Evolutionary conservation across 176 grass and related monocot species (phyloP), one percentile per base, ranked within the genome.

Genomic region (Paspalum notatum): DNA sequence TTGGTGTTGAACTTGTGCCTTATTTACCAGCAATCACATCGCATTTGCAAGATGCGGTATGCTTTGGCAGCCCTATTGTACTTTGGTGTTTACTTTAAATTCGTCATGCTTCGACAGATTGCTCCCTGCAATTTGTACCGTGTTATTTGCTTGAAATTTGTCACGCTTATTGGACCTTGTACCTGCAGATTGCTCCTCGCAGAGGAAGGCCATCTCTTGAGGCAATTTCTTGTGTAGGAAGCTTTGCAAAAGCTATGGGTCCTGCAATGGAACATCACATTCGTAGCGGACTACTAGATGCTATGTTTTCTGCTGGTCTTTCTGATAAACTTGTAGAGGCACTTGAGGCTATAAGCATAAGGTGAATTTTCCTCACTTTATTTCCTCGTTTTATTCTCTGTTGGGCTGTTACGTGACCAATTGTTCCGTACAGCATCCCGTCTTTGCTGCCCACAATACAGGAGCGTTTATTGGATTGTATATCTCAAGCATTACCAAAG

Each of bases 141-240:
- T 32, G 32, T 32, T 32, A 32, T 32, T 32, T 32, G 3, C 32
- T 32, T 62, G 27, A 71, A 80, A 3, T 78, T 87, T 68, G 25
- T 55, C 68, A 18, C 81, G 42, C 66, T 77, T 82, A 67, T 56
- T 73, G 39, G 22, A n/a, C 17, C 47, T 80, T 84, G 27, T 76
- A 16, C 84, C 85, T 43, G 51, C 63, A 98, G 96, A 98, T 98
- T 90, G 92, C 96, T 85, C 96, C 96, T 83, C 92, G 96, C 21
- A 89, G 88, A 76, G 96, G 96, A 82, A 90, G 82, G 32, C 96
- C 96, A 71, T 98, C 96, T 70, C 81, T 94, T 72, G 96, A 98
- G 81, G 96, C 96, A 26, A 88, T 98, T 80, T 83, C 96, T 85
- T 98, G 96, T 86, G 90, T 98, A 62, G 96, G 96, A 82, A 98